Base-by-base conservation (phyloP, 2,329 filamentous ascomycete genomes). In the Penicillium sp. region DNA sequence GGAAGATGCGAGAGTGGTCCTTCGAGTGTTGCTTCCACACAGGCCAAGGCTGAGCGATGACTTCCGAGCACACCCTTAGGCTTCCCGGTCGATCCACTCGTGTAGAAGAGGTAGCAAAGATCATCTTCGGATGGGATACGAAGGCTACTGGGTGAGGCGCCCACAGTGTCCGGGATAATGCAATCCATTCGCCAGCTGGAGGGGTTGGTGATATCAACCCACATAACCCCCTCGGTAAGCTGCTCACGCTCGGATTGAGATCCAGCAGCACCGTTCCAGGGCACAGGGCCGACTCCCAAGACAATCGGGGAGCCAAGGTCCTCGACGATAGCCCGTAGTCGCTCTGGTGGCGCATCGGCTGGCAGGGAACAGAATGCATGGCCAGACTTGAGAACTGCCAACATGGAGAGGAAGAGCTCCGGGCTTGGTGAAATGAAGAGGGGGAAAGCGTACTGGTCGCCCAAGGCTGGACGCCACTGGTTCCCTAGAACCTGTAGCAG, bases 1-100 rank as follows among this genome's bases (percentile, higher is more conserved):
- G 49, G 49, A 26, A 54, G 33, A 46, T 48, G 52, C n/a, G 44
- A 54, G 16, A 51, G 49, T 22, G 37, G 45, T 24, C 45, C 44
- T 19, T 29, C 26, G 22, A 48, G 31, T 10, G 43, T 46, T 16
- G 46, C 46, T 29, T 54, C 44, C n/a, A 39, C 33, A 22, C 16
- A 39, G 33, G 27, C 43, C 19, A 31, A 21, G 13, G 52, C 52
- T 21, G 52, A 48, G 31, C 24, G 35, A 39, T 54, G 52, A 33
- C 44, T 48, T 26, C 43, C 52, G 29, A 39, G 44, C 22, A 54
- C 52, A 49, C 52, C 52, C 11, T 54, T 54, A 14, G 52, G 52
- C 52, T 39, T 54, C 4, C 52, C 52, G 10, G 52, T 54, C 6
- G 49, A 51, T 1, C 49, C 49, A 21, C 49, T 51, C 9, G 49